phyloP scores from a whole-genome alignment of 805 yeast species.

The Hanseniaspora lindneri region DNA sequence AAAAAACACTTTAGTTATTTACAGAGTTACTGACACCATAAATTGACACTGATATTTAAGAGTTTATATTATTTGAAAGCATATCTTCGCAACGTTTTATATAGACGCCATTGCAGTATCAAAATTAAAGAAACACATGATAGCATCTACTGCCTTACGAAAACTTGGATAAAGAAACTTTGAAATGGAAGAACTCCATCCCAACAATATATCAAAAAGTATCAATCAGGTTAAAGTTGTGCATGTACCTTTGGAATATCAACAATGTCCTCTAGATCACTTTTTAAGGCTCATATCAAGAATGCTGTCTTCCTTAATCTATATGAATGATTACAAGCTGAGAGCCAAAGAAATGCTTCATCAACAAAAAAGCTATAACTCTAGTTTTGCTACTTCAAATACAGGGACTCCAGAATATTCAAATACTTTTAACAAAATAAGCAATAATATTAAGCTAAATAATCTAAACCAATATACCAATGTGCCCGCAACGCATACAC shows the following conservation, averaged over 20 bases:
- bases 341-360: slow-evolving; percentile 24
- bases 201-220: no score
- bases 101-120: no score
- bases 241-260: slow-evolving; percentile 30
- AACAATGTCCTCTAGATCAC: slow-evolving; percentile 57
- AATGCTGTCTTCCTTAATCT: slow-evolving; percentile 66
- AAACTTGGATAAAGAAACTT: neutral
- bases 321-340: slow-evolving; percentile 47
- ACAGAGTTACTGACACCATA: no score
- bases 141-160: no score
- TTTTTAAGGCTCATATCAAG: slow-evolving; percentile 61
- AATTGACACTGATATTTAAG: no score
- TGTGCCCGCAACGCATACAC: neutral
- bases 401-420: neutral
- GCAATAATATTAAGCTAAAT: neutral
- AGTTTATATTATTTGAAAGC: no score
- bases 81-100: no score
- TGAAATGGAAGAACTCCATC: no score
- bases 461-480: neutral
- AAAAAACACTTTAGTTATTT: no score
- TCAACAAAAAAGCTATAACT: neutral
- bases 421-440: neutral
- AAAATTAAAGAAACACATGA: neutral
- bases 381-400: neutral
- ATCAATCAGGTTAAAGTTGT: neutral